Base-by-base conservation (phyloP, 163 green algal species). In the Prototheca wickerhamii region DNA sequence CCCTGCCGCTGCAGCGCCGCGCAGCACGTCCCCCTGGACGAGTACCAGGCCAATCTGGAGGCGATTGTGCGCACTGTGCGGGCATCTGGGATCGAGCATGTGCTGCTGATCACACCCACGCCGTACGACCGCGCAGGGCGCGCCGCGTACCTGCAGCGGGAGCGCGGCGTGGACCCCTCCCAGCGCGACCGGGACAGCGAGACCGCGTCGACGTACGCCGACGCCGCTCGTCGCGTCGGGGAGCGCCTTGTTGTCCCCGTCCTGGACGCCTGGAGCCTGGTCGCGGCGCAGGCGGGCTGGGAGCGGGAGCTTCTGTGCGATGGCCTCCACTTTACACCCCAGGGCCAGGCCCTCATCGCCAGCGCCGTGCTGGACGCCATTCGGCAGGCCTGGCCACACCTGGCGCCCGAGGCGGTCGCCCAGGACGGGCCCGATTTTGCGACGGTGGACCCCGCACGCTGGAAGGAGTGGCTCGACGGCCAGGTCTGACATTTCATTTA, bases 31-130 rank as follows among this genome's bases (percentile, higher is more conserved):
- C 83, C 87, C 8, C 1, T 92, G 4, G 33, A 60, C 0, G 79
- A 95, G 71, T 96, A 89, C 75, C 67, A 58, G 23, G 6, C 25
- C 6, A 93, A 94, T 69, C 61, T 96, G 34, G 26, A 46, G 30
- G 30, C 29, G 17, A 87, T 96, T 7, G 74, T 96, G 43, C 4
- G 31, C 25, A 40, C 71, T 50, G 40, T 86, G 10, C 49, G 61
- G 25, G 18, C 4, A 3, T 33, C 46, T 3, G 73, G 73, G 10
- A 69, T 84, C 18, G 15, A 58, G 18, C 49, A 70, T 4, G 69
- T 93, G 10, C 25, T 96, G 42, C 59, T 96, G 3, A 79, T 96
- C 56, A 89, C 90, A 8, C 88, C 89, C 4, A 86, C 88, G 15
- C 89, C 89, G 17, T 70, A 96, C 2, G 72, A 86, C 33, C 82